Evolutionary conservation across 352 stramenopile species (phyloP).

Genomic region (Globisporangium spinosum): DNA sequence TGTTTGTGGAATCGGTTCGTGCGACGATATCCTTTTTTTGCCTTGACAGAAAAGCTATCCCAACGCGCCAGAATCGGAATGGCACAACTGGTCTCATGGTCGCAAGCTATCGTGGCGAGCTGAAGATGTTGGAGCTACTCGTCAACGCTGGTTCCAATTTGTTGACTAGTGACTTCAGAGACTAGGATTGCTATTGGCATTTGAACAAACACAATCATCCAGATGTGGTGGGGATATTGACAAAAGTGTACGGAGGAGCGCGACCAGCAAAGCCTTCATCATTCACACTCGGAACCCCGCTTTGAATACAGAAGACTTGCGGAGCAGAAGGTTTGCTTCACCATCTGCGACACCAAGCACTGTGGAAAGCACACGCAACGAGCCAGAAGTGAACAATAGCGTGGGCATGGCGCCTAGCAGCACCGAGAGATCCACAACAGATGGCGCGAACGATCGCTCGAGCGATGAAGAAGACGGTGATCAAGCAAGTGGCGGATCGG

Average conservation of each 20-base stretch:
- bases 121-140: slow-evolving; percentile 35
- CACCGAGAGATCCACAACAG: not conserved
- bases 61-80: slow-evolving; percentile 42
- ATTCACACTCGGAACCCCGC: slow-evolving; percentile 13
- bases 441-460: not conserved
- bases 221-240: slow-evolving; percentile 35
- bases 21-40: slow-evolving; percentile 34
- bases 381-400: slow-evolving; percentile 1
- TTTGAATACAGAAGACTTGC: not conserved
- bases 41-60: slow-evolving; percentile 35
- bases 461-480: not conserved
- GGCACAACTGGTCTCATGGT: slow-evolving; percentile 46
- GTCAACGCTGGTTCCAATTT: slow-evolving; percentile 32
- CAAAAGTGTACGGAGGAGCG: slow-evolving; percentile 16
- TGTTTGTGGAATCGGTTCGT: slow-evolving; percentile 22
- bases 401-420: too few relatives aligned
- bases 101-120: slow-evolving; percentile 40
- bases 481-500: not conserved
- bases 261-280: not conserved
- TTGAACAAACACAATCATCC: slow-evolving; percentile 42
- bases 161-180: slow-evolving; percentile 43
- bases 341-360: not conserved
- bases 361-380: not conserved
- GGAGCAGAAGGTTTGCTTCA: not conserved
- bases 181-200: slow-evolving; percentile 35